These are phyloP conservation scores for Rhododendron simsii DNA, from an alignment of 148 eudicot species.

Conservation along the genomic window DNA sequence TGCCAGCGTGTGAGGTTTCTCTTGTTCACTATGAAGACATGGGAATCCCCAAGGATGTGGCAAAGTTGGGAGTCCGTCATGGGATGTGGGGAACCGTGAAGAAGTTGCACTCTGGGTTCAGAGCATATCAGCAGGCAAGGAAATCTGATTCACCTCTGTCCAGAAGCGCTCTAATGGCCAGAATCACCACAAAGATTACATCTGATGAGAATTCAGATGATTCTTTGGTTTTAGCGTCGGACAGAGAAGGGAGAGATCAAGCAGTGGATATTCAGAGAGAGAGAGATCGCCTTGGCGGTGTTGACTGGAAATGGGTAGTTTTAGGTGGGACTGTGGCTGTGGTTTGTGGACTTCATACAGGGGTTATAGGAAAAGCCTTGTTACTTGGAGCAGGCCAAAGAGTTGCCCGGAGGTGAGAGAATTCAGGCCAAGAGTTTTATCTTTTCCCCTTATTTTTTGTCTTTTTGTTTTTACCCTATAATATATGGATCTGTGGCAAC, in stretches of 20 bases:
- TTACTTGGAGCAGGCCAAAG: constrained; percentile 72
- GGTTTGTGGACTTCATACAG: constrained; percentile 77
- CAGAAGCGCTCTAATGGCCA: constrained; percentile 65
- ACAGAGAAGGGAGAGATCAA: constrained; percentile 30
- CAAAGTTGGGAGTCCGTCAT: constrained; percentile 84
- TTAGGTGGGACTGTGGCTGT: constrained; percentile 82
- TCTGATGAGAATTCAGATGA: constrained; percentile 20
- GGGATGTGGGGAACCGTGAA: constrained; percentile 99
- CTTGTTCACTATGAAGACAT: constrained; percentile 89
- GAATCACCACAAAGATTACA: constrained; percentile 57
- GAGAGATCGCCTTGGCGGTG: constrained; percentile 6
- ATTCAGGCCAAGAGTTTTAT: not conserved
- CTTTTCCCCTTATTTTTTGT: not conserved
- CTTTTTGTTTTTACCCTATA: not conserved
- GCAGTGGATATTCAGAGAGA: constrained; percentile 7
- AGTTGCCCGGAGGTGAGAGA: constrained; percentile 36
- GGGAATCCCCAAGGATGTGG: constrained; percentile 96
- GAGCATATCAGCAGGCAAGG: constrained; percentile 71
- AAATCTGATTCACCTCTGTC: constrained; percentile 51
- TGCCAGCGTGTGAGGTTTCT: constrained; percentile 79
- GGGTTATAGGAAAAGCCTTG: constrained; percentile 68
- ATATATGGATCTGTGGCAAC: not conserved
- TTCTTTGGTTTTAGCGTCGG: constrained; percentile 11
- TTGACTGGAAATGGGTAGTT: constrained; percentile 78
- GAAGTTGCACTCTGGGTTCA: constrained; percentile 80